Evolutionary conservation across 805 yeast genomes (phyloP), one percentile per base, ranked within the genome.

Genomic region (Zygosaccharomyces kombuchaensis): DNA sequence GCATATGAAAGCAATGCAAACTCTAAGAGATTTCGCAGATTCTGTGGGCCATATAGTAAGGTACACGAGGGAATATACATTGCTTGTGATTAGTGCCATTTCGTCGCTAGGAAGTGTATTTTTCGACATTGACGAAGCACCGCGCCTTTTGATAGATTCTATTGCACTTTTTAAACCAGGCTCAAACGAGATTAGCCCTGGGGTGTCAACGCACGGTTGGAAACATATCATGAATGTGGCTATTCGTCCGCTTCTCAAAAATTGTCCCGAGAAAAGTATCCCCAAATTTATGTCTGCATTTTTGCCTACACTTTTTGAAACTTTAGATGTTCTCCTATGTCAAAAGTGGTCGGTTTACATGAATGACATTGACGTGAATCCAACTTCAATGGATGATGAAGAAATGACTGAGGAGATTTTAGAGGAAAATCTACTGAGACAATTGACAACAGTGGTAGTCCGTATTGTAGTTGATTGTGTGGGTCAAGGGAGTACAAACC

Each of bases 331-430:
- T 32, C 70, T 88, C n/a, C 69, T 93, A 30, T 77, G 80, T n/a
- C 70, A 69, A 22, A 82, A 77, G 61, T 93, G 99, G 99, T 65
- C 74, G 12, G 67, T 62, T 5, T 59, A 67, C 45, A 64, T 63
- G 55, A 55, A 60, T 32, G 75, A 78, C 39, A 58, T 69, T 32
- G 70, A 67, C 47, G 61, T 70, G 9, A 64, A 60, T 31, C 80
- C 76, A 26, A 83, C 84, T 2, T 74, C 76, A 35, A 80, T 77
- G 35, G 83, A 81, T 50, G 96, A 89, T 56, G 90, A 82, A 43
- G 87, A 88, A 19, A 73, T 91, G 58, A 83, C 93, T n/a, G 96
- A 90, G 55, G 99, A 93, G 61, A 93, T 93, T 95, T 84, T 93
- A 86, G 97, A 91, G 55, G 99, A 93, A 62, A 96, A 91, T 65